Evolutionary conservation across 106 monocot genomes (phyloP), one percentile per base, ranked within the genome.

Genomic region (Gastrodia elata): DNA sequence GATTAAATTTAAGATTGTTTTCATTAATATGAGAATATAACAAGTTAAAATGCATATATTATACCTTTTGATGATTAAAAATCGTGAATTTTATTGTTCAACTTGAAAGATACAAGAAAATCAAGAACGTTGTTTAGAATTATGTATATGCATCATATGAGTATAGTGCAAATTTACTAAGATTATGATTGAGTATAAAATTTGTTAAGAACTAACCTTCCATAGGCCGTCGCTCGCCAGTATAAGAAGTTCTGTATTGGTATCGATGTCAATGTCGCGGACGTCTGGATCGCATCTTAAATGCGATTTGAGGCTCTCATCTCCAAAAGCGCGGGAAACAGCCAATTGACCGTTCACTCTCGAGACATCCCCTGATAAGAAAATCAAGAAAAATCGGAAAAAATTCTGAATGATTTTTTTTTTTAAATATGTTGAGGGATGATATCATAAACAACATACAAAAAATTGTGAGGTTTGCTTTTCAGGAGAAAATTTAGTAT

Each of bases 261-360:
- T 40, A 59, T 57, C 72, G 61, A 83, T 87, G 25, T 86, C 86
- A 79, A 78, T 73, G 26, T 61, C 34, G 27, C 40, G 39, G 64
- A 92, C 73, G 64, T 92, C 86, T 16, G 89, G 92, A 42, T 92
- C 89, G 18, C 86, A 92, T 20, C 86, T 59, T 39, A 92, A 41
- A 44, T 87, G 92, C 34, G 78, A 80, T 68, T 92, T 92, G 8
- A 92, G 84, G 49, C 76, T 80, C 74, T 83, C 78, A 79, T 92
- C 92, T 22, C 92, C 92, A 79, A 92, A 92, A n/a, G 92, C 92
- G 3, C 92, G 77, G 3, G 92, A 84, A 65, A 92, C 92, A 37
- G 92, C 92, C 55, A 92, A 48, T 27, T 92, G 92, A 20, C 92
- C 92, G 67, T 87, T 83, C 11, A 92, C 92, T 74, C 92, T 78